Conservation (phyloP, 2,329 filamentous ascomycete genomes). For the Pyrenophora teres region DNA sequence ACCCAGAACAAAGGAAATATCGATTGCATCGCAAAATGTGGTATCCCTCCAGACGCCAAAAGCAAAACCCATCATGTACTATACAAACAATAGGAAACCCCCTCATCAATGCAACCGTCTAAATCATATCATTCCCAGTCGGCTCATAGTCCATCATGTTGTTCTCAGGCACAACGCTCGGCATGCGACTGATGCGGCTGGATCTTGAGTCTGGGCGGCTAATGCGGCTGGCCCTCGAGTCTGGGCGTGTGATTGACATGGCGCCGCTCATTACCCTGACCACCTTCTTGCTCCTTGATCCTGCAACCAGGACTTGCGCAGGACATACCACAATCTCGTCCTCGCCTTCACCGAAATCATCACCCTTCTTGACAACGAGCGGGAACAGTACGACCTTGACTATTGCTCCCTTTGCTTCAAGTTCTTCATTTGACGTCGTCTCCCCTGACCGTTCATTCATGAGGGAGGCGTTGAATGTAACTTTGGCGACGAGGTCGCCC, state of each 20-base stretch:
- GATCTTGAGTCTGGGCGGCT: constrained; percentile 31
- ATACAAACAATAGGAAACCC: constrained; percentile 6
- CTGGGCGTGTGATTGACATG: constrained; percentile 52
- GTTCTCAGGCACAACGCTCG: constrained; percentile 40
- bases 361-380: constrained; percentile 92
- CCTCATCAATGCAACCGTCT: constrained; percentile 11
- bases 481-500: constrained; percentile 84
- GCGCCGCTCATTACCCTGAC: constrained; percentile 57
- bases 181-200: constrained; percentile 33
- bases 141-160: constrained; percentile 43
- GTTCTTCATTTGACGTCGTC: constrained; percentile 73
- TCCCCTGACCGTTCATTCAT: constrained; percentile 91
- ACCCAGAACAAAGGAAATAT: constrained; percentile 3
- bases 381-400: constrained; percentile 95
- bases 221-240: constrained; percentile 29
- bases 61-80: constrained; percentile 11
- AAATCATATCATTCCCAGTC: constrained; percentile 35
- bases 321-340: constrained; percentile 96
- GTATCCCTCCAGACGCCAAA: constrained; percentile 3
- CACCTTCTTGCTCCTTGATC: constrained; percentile 53
- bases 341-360: constrained; percentile 83
- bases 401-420: constrained; percentile 75
- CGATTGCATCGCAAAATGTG: neutral
- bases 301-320: constrained; percentile 85
- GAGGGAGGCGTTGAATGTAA: constrained; percentile 87